Conservation (phyloP, 352 stramenopile species). For the Phytopythium litorale region DNA sequence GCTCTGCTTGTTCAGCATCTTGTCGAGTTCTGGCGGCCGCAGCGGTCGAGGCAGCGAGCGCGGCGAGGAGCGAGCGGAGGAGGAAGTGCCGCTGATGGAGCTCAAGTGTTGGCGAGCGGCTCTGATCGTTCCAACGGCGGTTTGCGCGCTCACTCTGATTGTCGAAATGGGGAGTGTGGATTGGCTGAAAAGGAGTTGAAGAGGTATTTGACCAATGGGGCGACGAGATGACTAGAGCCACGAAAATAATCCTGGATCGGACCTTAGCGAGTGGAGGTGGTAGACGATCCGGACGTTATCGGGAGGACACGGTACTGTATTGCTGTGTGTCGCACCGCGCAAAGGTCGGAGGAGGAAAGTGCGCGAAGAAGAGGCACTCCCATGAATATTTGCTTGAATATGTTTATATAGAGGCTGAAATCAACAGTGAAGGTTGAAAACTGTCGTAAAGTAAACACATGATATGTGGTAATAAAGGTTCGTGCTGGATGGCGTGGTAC, state of each 20-base stretch:
- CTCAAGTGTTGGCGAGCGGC: neutral
- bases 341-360: neutral
- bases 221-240: neutral
- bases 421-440: neutral
- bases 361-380: neutral
- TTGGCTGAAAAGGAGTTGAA: neutral
- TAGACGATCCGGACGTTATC: neutral
- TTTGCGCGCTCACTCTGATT: conserved; percentile 4
- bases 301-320: neutral
- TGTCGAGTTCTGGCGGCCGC: neutral
- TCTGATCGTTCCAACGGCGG: neutral
- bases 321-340: neutral
- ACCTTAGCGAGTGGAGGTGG: neutral
- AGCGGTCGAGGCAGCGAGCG: conserved; percentile 1
- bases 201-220: neutral
- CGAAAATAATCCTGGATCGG: neutral
- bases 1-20: conserved; percentile 68
- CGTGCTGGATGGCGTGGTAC: conserved; percentile 3
- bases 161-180: neutral
- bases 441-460: neutral
- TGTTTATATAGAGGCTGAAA: neutral
- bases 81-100: neutral
- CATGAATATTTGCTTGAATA: neutral
- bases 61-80: neutral
- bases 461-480: neutral